phyloP scores from a whole-genome alignment of 352 stramenopile genomes.

The Phytopythium kandeliae region DNA sequence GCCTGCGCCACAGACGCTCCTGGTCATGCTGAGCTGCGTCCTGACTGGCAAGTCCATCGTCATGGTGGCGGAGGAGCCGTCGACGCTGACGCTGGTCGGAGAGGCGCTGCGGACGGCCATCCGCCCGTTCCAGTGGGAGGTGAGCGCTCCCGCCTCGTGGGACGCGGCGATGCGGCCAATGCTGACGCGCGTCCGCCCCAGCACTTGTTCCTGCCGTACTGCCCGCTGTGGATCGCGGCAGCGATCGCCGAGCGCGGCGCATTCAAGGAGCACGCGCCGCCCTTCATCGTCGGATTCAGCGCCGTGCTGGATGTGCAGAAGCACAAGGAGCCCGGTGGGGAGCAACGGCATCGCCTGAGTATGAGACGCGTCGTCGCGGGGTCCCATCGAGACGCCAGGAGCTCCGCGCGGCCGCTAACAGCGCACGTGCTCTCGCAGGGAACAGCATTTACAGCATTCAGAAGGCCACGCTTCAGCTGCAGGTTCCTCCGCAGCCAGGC shows the following conservation, averaged over 20 bases:
- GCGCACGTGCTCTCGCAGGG: conserved; percentile 16
- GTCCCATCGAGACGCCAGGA: too few relatives aligned
- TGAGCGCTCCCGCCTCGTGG: conserved; percentile 12
- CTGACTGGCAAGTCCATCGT: conserved; percentile 51
- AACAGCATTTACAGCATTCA: conserved; percentile 71
- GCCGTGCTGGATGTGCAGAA: conserved; percentile 42
- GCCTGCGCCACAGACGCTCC: conserved; percentile 28
- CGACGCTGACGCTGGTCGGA: conserved; percentile 29
- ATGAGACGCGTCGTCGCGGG: too few relatives aligned
- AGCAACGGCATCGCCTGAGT: conserved; percentile 66
- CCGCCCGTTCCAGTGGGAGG: conserved; percentile 51
- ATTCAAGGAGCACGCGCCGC: conserved; percentile 7
- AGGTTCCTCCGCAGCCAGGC: conserved; percentile 9
- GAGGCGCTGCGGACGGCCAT: conserved; percentile 36
- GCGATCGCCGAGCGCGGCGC: neutral
- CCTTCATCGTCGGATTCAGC: conserved; percentile 54
- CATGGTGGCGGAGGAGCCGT: conserved; percentile 39
- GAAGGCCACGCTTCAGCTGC: conserved; percentile 38
- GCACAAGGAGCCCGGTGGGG: conserved; percentile 26
- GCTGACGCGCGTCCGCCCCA: conserved; percentile 6
- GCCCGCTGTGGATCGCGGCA: conserved; percentile 26
- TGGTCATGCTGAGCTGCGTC: conserved; percentile 35
- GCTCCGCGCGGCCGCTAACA: too few relatives aligned
- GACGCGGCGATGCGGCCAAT: neutral
- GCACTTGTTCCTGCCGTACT: conserved; percentile 56